phyloP scores from a whole-genome alignment of 164 flowering plant genomes.

The Magnolia kwangsiensis region DNA sequence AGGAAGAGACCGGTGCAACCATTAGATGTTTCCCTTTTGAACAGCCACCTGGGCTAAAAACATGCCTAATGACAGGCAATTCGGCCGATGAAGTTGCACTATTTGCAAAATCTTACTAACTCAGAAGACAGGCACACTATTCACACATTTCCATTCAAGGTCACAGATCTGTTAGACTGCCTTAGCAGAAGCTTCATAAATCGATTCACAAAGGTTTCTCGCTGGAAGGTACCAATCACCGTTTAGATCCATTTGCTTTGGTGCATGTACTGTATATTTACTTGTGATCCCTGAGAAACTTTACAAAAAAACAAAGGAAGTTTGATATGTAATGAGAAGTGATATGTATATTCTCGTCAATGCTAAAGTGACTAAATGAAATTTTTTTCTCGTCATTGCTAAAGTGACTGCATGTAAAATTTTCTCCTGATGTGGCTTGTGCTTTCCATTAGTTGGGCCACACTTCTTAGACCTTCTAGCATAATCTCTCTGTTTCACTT shows the following conservation, averaged over 20 bases:
- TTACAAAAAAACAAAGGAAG: not conserved
- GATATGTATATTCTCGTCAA: too few species aligned
- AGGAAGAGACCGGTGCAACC: conserved; percentile 95
- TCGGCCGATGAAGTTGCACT: conserved; percentile 78
- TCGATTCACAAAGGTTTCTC: too few species aligned
- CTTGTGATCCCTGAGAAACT: too few species aligned
- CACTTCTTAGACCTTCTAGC: too few species aligned
- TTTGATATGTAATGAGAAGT: too few species aligned
- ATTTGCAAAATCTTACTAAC: conserved; percentile 73
- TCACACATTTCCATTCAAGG: not conserved
- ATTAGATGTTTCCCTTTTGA: conserved; percentile 92
- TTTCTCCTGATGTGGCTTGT: too few species aligned
- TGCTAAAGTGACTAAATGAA: too few species aligned
- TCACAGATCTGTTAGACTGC: not conserved
- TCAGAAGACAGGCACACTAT: not conserved
- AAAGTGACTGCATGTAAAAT: too few species aligned
- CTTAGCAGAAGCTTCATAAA: not conserved
- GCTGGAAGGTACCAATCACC: too few species aligned
- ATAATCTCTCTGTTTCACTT: too few species aligned
- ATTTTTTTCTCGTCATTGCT: too few species aligned
- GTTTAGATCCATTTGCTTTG: not conserved
- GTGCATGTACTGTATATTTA: not conserved
- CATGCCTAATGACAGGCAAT: conserved; percentile 81
- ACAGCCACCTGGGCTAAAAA: conserved; percentile 61
- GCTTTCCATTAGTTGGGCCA: too few species aligned